A percentile compares a stretch with the other conserved stretches of the same genome.
Conservation (phyloP, 352 stramenopile species). For the Phytopythium helicoides region DNA sequence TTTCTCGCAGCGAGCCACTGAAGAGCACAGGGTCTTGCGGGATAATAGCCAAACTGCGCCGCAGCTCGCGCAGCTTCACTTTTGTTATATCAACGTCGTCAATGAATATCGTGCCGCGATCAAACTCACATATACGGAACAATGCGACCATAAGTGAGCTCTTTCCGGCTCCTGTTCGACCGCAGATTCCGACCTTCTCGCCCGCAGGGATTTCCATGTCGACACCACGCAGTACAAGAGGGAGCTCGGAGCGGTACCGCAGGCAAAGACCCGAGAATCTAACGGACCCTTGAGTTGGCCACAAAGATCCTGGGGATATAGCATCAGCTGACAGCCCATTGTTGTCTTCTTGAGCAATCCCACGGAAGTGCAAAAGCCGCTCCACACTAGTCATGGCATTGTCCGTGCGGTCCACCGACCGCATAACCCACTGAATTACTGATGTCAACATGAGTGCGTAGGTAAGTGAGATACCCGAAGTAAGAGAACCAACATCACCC, state of each 20-base stretch:
- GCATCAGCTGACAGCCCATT: conserved; percentile 6
- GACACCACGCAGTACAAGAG: conserved; percentile 34
- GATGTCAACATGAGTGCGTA: conserved; percentile 34
- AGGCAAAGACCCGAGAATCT: conserved; percentile 23
- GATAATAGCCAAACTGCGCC: conserved; percentile 43
- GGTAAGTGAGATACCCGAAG: conserved; percentile 30
- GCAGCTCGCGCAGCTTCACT: conserved; percentile 32
- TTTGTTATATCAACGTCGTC: conserved; percentile 75
- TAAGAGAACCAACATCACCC: conserved; percentile 19
- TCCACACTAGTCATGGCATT: conserved; percentile 50
- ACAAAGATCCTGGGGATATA: conserved; percentile 4
- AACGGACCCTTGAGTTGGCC: conserved; percentile 22
- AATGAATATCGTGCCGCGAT: conserved; percentile 75
- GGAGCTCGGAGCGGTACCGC: conserved; percentile 34
- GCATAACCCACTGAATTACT: conserved; percentile 42
- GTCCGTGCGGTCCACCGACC: conserved; percentile 39
- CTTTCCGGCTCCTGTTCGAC: conserved; percentile 42
- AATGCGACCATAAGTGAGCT: conserved; percentile 44
- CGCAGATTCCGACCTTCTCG: conserved; percentile 56
- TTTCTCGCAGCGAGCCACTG: conserved; percentile 81
- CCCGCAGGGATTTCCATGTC: conserved; percentile 27
- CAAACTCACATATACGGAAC: conserved; percentile 43
- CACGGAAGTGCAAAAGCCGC: conserved; percentile 33
- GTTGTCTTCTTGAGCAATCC: conserved; percentile 36
- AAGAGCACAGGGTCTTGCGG: conserved; percentile 90